Conservation (phyloP, 2,329 filamentous ascomycete genomes). For the Paraconiothyrium brasiliense region DNA sequence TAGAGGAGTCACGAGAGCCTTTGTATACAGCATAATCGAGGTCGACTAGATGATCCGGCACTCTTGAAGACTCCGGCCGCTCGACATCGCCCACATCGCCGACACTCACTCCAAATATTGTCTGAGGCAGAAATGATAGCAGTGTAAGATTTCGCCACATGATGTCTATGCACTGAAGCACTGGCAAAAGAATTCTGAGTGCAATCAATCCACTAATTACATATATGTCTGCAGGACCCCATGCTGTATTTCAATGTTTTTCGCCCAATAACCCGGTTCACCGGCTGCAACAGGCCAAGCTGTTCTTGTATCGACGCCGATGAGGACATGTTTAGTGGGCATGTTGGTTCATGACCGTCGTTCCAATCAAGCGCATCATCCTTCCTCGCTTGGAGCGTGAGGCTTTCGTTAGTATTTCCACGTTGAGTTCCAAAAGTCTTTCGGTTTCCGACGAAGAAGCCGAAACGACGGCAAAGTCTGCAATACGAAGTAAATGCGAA, state of each 20-base stretch:
- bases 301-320: too few species aligned
- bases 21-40: conserved; percentile 20
- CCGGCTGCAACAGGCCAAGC: too few species aligned
- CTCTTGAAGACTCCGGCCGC: neutral
- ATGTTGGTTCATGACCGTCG: too few species aligned
- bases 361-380: neutral
- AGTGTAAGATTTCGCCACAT: neutral
- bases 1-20: conserved; percentile 25
- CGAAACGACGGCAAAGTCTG: neutral
- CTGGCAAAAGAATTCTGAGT: neutral
- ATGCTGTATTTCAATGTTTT: too few species aligned
- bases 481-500: neutral
- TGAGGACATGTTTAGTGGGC: neutral
- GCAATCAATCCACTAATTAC: neutral
- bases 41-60: neutral
- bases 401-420: neutral
- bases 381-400: neutral
- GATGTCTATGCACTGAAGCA: neutral
- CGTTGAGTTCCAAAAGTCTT: neutral
- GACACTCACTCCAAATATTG: neutral
- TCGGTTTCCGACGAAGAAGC: conserved; percentile 1
- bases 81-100: neutral
- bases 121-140: neutral
- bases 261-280: too few species aligned
- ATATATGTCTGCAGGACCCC: neutral